These are phyloP conservation scores for Cucumis variabilis DNA, from an alignment of 331 rosid species.

Conservation along the genomic window DNA sequence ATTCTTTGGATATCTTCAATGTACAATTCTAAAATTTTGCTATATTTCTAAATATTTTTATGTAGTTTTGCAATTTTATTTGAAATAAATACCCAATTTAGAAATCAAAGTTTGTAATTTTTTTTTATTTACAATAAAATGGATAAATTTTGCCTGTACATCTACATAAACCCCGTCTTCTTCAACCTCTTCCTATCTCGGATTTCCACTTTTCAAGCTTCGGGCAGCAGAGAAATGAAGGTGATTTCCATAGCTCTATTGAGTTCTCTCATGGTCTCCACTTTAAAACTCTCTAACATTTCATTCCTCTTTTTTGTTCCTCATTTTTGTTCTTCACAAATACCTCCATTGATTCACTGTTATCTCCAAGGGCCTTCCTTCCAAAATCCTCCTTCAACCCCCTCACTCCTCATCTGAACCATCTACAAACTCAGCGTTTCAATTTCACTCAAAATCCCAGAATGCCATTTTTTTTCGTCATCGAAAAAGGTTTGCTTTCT, in stretches of 20 bases:
- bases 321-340: constrained; percentile 31
- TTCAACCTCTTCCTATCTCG: constrained; percentile 12
- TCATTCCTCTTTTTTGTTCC: neutral
- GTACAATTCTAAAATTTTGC: too few relatives aligned
- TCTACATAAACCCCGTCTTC: neutral
- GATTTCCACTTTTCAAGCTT: neutral
- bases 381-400: constrained; percentile 48
- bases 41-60: too few relatives aligned
- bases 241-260: neutral
- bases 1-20: too few relatives aligned
- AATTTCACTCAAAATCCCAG: constrained; percentile 42
- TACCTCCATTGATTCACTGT: constrained; percentile 62
- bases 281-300: neutral
- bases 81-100: too few relatives aligned
- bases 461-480: constrained; percentile 37
- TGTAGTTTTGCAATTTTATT: too few relatives aligned
- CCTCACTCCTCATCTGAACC: constrained; percentile 12
- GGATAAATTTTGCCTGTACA: too few relatives aligned
- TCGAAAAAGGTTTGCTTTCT: constrained; percentile 51
- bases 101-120: too few relatives aligned
- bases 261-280: neutral
- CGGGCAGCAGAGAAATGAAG: neutral
- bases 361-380: constrained; percentile 50
- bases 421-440: constrained; percentile 33
- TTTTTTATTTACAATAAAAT: too few relatives aligned